phyloP scores from a whole-genome alignment of 352 stramenopile species.

The Pythium guiyangense region DNA sequence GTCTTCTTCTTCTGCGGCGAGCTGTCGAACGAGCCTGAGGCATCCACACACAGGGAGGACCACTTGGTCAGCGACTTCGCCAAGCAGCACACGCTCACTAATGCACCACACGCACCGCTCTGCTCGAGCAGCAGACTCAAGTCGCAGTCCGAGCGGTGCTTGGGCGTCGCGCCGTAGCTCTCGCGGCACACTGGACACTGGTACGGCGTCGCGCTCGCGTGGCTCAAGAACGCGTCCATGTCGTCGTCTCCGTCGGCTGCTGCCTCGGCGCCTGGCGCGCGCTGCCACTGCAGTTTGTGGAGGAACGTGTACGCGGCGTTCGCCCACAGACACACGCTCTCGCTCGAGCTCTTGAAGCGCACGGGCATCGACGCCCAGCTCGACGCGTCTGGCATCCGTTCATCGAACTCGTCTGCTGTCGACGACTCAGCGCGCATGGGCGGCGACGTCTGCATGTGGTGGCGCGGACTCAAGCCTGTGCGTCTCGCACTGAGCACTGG shows the following conservation, averaged over 20 bases:
- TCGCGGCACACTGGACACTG: constrained; percentile 47
- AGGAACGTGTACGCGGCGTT: constrained; percentile 76
- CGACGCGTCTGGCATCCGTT: constrained; percentile 18
- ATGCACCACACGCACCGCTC: constrained; percentile 24
- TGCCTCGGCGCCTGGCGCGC: constrained; percentile 7
- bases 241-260: constrained; percentile 25
- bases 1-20: not conserved
- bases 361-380: constrained; percentile 23
- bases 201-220: constrained; percentile 25
- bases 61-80: not conserved
- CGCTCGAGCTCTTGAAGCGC: constrained; percentile 49
- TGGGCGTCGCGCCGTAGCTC: constrained; percentile 35
- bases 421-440: constrained; percentile 11
- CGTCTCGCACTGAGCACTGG: not conserved
- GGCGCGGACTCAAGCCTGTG: not conserved
- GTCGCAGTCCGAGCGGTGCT: constrained; percentile 51
- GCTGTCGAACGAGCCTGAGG: constrained; percentile 10
- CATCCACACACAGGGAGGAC: not conserved
- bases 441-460: constrained; percentile 2
- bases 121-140: constrained; percentile 59
- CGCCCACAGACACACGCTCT: constrained; percentile 55
- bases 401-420: constrained; percentile 24
- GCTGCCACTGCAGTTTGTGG: constrained; percentile 61
- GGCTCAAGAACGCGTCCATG: constrained; percentile 35
- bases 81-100: no score